These are phyloP conservation scores for Phaeomoniella chlamydospora DNA, from an alignment of 2,329 filamentous ascomycete species.

Conservation along the genomic window DNA sequence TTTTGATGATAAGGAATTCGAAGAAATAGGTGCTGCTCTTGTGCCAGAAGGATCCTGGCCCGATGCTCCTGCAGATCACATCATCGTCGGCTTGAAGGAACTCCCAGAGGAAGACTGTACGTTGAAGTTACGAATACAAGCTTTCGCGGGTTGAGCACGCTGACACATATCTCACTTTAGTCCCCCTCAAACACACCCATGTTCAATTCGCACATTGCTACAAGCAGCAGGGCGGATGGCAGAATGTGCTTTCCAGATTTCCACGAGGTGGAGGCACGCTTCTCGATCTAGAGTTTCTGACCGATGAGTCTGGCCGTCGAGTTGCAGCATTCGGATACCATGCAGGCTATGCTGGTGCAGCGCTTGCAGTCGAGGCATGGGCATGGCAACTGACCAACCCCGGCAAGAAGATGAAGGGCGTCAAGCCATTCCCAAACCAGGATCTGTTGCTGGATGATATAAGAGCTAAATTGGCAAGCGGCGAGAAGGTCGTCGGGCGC, in stretches of 20 bases:
- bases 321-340: constrained; percentile 39
- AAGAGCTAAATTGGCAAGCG: constrained; percentile 53
- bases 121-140: constrained; percentile 3
- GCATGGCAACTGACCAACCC: constrained; percentile 48
- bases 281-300: constrained; percentile 76
- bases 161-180: constrained; percentile 10
- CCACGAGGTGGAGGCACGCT: constrained; percentile 61
- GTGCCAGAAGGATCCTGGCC: constrained; percentile 55
- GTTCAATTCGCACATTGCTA: constrained; percentile 62
- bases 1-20: constrained; percentile 40
- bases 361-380: constrained; percentile 67
- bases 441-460: constrained; percentile 57
- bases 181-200: constrained; percentile 58
- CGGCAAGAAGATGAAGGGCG: constrained; percentile 49
- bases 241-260: constrained; percentile 65
- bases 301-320: constrained; percentile 45
- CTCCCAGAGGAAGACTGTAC: constrained; percentile 47
- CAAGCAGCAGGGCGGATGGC: constrained; percentile 67
- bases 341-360: constrained; percentile 58
- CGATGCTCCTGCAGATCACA: constrained; percentile 50
- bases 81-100: constrained; percentile 67
- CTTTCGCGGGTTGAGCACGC: not conserved
- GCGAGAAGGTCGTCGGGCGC: constrained; percentile 50
- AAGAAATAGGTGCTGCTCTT: constrained; percentile 47
- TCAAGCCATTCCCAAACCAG: constrained; percentile 57